Evolutionary conservation across 805 yeast species (phyloP).

Genomic region (Saturnispora ahearnii): DNA sequence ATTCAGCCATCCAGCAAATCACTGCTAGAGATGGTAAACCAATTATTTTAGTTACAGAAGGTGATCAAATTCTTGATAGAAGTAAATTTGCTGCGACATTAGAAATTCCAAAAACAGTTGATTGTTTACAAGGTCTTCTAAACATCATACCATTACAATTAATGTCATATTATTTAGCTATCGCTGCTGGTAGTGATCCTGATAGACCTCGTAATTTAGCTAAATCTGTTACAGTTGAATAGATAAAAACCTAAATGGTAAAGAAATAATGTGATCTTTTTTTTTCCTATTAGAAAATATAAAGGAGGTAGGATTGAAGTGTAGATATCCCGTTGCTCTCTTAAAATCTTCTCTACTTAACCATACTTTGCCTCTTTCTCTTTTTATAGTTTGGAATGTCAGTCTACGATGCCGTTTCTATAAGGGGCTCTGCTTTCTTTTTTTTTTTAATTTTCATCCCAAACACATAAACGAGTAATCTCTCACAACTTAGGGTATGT

Average conservation of each 20-base stretch:
- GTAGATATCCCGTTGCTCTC: not conserved
- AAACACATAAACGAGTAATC: not conserved
- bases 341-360: no score
- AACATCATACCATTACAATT: constrained; percentile 92
- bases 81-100: constrained; percentile 58
- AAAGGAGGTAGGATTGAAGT: not conserved
- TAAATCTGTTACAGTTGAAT: constrained; percentile 95
- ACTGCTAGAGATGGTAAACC: constrained; percentile 97
- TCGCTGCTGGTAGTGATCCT: constrained; percentile 88
- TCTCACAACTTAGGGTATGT: not conserved
- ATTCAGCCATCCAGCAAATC: constrained; percentile 93
- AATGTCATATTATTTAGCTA: constrained; percentile 96
- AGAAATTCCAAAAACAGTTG: constrained; percentile 92
- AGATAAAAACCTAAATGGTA: constrained; percentile 12
- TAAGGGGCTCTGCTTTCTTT: not conserved
- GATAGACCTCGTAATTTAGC: constrained; percentile 99
- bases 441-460: not conserved
- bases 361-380: no score
- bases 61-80: constrained; percentile 53
- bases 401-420: no score
- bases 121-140: constrained; percentile 92
- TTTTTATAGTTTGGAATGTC: no score
- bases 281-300: not conserved
- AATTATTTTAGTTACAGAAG: constrained; percentile 78
- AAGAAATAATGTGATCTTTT: not conserved